Percentiles rank a stretch among this genome's conserved stretches.
Conservation (phyloP, 1,139 yeast species). For the Geotrichum cucujoidarum region DNA sequence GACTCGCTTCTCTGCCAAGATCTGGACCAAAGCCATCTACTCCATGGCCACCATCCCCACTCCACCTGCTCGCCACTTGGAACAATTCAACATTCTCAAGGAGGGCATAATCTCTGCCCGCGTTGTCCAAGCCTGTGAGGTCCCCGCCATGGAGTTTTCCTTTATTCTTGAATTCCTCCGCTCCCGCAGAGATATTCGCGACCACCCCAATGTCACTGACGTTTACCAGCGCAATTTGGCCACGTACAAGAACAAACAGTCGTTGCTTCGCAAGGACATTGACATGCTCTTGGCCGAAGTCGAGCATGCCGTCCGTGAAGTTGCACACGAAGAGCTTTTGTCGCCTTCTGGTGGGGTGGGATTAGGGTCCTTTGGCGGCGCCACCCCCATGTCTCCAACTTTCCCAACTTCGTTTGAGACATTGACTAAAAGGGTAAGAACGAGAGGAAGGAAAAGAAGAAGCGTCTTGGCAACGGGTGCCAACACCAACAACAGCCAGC, state of each 20-base stretch:
- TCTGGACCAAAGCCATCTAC: conserved; percentile 16
- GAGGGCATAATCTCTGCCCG: conserved; percentile 11
- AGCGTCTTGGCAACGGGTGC: conserved; percentile 11
- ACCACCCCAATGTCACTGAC: conserved; percentile 5
- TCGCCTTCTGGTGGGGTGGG: neutral
- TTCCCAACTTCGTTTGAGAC: conserved; percentile 16
- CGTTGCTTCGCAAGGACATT: conserved; percentile 10
- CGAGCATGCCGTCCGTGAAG: conserved; percentile 13
- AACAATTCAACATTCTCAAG: conserved; percentile 15
- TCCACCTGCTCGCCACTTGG: conserved; percentile 11
- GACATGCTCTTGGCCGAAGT: conserved; percentile 11
- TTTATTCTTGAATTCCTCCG: conserved; percentile 12
- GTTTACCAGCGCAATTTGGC: conserved; percentile 14
- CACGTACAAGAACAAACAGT: conserved; percentile 13
- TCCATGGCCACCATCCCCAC: conserved; percentile 15
- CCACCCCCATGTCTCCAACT: conserved; percentile 16
- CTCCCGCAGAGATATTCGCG: conserved; percentile 14
- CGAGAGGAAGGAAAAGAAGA: conserved; percentile 13
- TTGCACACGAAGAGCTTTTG: conserved; percentile 10
- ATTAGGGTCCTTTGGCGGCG: too few species aligned
- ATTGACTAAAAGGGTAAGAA: conserved; percentile 15
- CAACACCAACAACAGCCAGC: too few species aligned
- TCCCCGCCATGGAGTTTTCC: conserved; percentile 17
- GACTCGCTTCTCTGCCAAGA: conserved; percentile 13
- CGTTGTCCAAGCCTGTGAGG: conserved; percentile 13